Base-by-base conservation (phyloP, 192 early-diverging fungal genomes). In the Backusella macrospora region DNA sequence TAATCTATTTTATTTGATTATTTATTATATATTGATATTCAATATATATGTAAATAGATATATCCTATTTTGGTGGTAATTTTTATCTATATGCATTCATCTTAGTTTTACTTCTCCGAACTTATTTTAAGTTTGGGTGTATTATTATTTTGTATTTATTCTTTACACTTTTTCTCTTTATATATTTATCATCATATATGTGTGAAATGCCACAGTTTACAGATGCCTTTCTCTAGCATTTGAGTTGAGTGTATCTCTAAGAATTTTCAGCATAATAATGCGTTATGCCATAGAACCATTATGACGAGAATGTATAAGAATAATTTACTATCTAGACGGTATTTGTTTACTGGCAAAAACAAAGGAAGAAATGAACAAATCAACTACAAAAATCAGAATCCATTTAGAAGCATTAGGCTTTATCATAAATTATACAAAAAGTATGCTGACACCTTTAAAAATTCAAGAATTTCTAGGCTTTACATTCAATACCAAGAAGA, bases 221-320 rank as follows among this genome's bases (percentile, higher is more conserved):
- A 1, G 47, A 23, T 76, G 64, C 68, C 42, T 2, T 9, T 49
- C 66, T 10, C 68, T 76, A 7, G 43, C 67, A 3, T 76, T 70
- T 37, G 74, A 62, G 0, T 18, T 70, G 5, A 70, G 67, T 16
- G n/a, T 70, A 0, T 55, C 68, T 1, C 74, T 68, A 15, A 68
- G 73, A n/a, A 65, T 68, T n/a, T 74, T 68, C 29, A 16, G 29
- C 7, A 74, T 67, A 29, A 9, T 48, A 15, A 73, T 73, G 40
- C 6, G 9, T 1, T 73, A 73, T 73, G 71, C 71, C 15, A 34
- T 73, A 4, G 71, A 73, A 64, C 62, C 52, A 9, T 63, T 73
- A 45, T 16, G 71, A 5, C 16, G 4, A 29, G 16, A n/a, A n/a
- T n/a, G 62, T 26, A 68, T 75, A 18, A 45, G 71, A 16, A 5